These are phyloP conservation scores for Clarireedia homoeocarpa DNA, from an alignment of 2,329 filamentous ascomycete genomes.

Conservation along the genomic window DNA sequence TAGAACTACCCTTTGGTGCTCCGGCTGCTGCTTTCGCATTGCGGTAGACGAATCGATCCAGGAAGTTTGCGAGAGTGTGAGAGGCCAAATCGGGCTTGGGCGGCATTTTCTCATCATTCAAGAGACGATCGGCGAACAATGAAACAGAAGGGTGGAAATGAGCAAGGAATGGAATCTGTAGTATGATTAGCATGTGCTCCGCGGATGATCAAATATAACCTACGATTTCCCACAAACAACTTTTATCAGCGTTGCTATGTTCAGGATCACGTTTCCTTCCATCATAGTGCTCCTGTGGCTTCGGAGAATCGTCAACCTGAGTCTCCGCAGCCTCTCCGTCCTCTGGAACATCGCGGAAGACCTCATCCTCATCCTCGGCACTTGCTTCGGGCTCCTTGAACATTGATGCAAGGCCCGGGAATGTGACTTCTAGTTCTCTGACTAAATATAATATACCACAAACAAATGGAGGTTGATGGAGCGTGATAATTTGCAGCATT, in stretches of 20 bases:
- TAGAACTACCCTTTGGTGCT: slow-evolving; percentile 68
- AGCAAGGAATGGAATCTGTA: slow-evolving; percentile 54
- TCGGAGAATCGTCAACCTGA: slow-evolving; percentile 6
- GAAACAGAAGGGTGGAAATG: slow-evolving; percentile 94
- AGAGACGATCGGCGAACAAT: slow-evolving; percentile 67
- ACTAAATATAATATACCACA: slow-evolving; percentile 90
- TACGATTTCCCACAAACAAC: slow-evolving; percentile 88
- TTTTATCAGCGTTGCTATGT: slow-evolving; percentile 85
- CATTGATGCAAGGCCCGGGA: slow-evolving; percentile 72
- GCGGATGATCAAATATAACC: slow-evolving; percentile 23
- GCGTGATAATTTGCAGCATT: slow-evolving; percentile 74
- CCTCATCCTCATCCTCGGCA: slow-evolving; percentile 51
- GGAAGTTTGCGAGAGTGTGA: slow-evolving; percentile 88
- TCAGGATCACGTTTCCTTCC: slow-evolving; percentile 86
- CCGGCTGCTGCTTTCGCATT: slow-evolving; percentile 68
- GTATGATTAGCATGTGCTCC: not conserved
- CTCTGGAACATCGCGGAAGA: slow-evolving; percentile 56
- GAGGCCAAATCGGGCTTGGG: slow-evolving; percentile 85
- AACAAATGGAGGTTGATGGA: slow-evolving; percentile 89
- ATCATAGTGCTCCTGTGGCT: slow-evolving; percentile 52
- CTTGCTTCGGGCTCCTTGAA: slow-evolving; percentile 73
- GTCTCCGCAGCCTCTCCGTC: slow-evolving; percentile 35
- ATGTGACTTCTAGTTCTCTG: slow-evolving; percentile 68
- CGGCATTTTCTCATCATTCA: slow-evolving; percentile 62
- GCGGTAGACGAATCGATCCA: slow-evolving; percentile 97